Conservation (phyloP, 1,284 basidiomycete genomes). For the Trametes sp. region DNA sequence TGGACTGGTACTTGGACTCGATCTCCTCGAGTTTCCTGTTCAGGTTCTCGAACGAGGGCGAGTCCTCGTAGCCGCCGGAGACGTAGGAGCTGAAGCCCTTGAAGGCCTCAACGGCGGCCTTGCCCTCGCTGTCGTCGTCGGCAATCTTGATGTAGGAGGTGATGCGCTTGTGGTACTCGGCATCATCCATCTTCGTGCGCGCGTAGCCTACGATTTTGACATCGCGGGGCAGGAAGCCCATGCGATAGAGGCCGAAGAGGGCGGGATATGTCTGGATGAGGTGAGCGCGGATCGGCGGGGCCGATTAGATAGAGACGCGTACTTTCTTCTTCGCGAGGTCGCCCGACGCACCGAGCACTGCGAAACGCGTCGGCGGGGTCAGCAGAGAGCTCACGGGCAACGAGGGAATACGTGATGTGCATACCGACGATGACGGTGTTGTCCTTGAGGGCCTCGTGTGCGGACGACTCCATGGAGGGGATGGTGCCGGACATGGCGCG, state of each 20-base stretch:
- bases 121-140: slow-evolving; percentile 64
- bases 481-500: slow-evolving; percentile 80
- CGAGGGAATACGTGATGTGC: slow-evolving; percentile 37
- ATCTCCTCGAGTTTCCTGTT: slow-evolving; percentile 80
- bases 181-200: slow-evolving; percentile 91
- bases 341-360: slow-evolving; percentile 96
- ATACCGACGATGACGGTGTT: slow-evolving; percentile 89
- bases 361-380: slow-evolving; percentile 28
- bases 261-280: slow-evolving; percentile 83
- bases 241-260: slow-evolving; percentile 86
- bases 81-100: slow-evolving; percentile 83
- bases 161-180: slow-evolving; percentile 86
- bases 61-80: slow-evolving; percentile 88
- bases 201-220: slow-evolving; percentile 95
- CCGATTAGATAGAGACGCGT: slow-evolving; percentile 31
- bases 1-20: slow-evolving; percentile 72
- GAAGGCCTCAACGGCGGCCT: slow-evolving; percentile 80
- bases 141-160: slow-evolving; percentile 86
- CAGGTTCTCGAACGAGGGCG: slow-evolving; percentile 78
- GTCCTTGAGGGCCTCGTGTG: slow-evolving; percentile 77
- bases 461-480: slow-evolving; percentile 81
- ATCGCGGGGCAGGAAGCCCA: slow-evolving; percentile 82
- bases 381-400: slow-evolving; percentile 21
- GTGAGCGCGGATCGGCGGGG: slow-evolving; percentile 24
- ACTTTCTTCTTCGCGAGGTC: slow-evolving; percentile 99